These are phyloP conservation scores for Quercus ilex DNA, from an alignment of 306 rosid genomes.

Conservation along the genomic window DNA sequence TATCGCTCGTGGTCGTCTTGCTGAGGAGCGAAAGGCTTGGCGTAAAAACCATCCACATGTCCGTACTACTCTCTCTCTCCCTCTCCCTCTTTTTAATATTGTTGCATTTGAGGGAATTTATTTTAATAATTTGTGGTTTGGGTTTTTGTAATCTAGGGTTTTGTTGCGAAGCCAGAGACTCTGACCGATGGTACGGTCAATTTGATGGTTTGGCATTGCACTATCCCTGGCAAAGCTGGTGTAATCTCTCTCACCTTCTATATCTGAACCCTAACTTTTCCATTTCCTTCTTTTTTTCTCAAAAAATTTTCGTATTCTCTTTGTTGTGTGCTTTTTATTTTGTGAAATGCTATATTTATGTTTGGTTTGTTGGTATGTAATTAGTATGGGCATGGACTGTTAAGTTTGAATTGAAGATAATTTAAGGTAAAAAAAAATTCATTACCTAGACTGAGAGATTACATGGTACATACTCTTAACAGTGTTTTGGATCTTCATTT, in stretches of 20 bases:
- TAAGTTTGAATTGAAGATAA: too few species aligned
- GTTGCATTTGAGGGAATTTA: neutral
- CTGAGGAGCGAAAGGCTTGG: slow-evolving; percentile 95
- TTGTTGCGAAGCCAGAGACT: slow-evolving; percentile 92
- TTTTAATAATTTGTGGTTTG: too few species aligned
- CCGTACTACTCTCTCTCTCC: slow-evolving; percentile 16
- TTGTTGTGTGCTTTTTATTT: neutral
- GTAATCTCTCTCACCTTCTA: slow-evolving; percentile 31
- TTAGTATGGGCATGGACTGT: too few species aligned
- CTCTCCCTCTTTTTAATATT: neutral
- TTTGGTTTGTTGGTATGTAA: too few species aligned
- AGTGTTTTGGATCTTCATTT: too few species aligned
- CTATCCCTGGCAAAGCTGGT: slow-evolving; percentile 84
- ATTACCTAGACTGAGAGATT: too few species aligned
- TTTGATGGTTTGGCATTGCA: slow-evolving; percentile 98
- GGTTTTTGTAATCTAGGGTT: slow-evolving; percentile 56
- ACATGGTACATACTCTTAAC: too few species aligned
- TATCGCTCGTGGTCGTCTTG: slow-evolving; percentile 90
- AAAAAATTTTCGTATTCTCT: neutral
- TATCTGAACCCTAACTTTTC: neutral
- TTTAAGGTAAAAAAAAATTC: too few species aligned
- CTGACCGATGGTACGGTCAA: slow-evolving; percentile 72
- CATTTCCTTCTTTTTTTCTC: too few species aligned
- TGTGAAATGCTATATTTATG: neutral
- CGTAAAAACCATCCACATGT: slow-evolving; percentile 97